Percentiles rank a stretch among this genome's conserved stretches.
These are phyloP conservation scores for Magnusiomyces paraingens DNA, from an alignment of 1,139 yeast species.

Conservation along the genomic window DNA sequence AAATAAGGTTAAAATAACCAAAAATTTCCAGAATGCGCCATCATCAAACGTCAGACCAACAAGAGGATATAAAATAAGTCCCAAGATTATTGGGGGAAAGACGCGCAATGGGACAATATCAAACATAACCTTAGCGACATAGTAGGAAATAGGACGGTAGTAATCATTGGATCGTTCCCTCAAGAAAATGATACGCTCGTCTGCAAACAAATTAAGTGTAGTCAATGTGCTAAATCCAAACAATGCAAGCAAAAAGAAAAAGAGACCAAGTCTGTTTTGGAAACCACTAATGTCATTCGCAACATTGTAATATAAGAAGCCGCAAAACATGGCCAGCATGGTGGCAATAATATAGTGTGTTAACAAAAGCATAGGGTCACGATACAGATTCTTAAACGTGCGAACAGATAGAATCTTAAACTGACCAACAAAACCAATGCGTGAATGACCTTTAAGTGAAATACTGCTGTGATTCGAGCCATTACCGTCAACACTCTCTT, in stretches of 20 bases:
- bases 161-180: conserved; percentile 93
- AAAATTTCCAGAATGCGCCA: conserved; percentile 67
- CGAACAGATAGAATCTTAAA: conserved; percentile 67
- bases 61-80: conserved; percentile 85
- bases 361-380: conserved; percentile 79
- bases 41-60: conserved; percentile 80
- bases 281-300: conserved; percentile 90
- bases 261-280: conserved; percentile 88
- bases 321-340: conserved; percentile 75
- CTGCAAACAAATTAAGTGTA: conserved; percentile 80
- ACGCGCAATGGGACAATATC: conserved; percentile 86
- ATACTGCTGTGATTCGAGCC: conserved; percentile 7
- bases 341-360: conserved; percentile 78
- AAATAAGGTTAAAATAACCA: conserved; percentile 66
- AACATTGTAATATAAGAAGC: conserved; percentile 74
- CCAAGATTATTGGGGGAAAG: conserved; percentile 77
- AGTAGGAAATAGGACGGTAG: conserved; percentile 81
- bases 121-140: conserved; percentile 74
- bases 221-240: conserved; percentile 93
- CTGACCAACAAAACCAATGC: conserved; percentile 59
- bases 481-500: conserved; percentile 32
- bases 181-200: conserved; percentile 80
- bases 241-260: conserved; percentile 80
- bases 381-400: conserved; percentile 83
- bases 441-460: conserved; percentile 23